Conservation (phyloP, 306 rosid species). For the Citrullus mucosospermus region DNA sequence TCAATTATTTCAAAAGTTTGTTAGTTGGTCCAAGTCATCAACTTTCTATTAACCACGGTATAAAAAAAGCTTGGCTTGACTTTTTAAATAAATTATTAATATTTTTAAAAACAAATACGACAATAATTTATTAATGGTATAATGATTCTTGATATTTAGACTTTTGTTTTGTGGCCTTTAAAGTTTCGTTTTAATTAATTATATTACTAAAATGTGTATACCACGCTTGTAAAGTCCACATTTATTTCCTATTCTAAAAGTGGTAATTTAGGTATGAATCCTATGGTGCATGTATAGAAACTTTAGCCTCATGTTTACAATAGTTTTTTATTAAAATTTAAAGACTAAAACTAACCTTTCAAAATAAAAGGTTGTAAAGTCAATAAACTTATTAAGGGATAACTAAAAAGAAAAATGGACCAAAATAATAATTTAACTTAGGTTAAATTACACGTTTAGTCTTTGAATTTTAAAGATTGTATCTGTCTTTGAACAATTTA, state of each 20-base stretch:
- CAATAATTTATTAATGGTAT: neutral
- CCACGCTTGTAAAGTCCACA: neutral
- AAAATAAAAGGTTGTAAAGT: neutral
- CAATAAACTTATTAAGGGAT: too few species aligned
- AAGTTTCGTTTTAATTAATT: neutral
- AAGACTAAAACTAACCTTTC: too few species aligned
- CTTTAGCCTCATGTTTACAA: too few species aligned
- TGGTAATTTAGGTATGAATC: neutral
- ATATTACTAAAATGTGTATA: neutral
- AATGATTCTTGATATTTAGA: neutral
- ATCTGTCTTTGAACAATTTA: too few species aligned
- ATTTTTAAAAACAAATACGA: neutral
- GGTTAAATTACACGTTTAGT: too few species aligned
- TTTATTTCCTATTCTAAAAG: neutral
- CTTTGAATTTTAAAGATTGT: too few species aligned
- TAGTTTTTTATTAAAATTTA: too few species aligned
- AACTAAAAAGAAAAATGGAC: too few species aligned
- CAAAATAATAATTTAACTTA: too few species aligned
- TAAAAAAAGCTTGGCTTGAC: neutral
- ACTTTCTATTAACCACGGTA: neutral
- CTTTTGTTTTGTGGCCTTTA: neutral
- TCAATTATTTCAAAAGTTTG: neutral
- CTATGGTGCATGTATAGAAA: neutral
- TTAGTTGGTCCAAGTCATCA: neutral
- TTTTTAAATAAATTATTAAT: neutral